Base-by-base conservation (phyloP, 2,329 filamentous ascomycete genomes). In the Endothia cerciana region DNA sequence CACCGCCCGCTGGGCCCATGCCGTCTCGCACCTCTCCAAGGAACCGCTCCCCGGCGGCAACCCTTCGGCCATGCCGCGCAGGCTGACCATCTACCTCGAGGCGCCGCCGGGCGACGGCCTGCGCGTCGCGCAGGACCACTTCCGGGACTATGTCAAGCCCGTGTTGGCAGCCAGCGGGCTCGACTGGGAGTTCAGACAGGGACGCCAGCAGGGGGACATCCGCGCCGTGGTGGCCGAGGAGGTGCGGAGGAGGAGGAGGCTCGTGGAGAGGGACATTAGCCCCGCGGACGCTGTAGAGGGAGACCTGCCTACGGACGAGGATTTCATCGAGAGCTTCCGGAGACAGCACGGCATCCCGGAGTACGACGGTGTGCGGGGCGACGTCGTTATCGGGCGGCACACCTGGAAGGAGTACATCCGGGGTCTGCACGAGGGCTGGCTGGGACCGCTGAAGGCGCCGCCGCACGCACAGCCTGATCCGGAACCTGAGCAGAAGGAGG, bases 371-470 rank as follows among this genome's bases (percentile, higher is more conserved):
- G 82, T 90, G 28, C 85, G 86, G 69, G 95, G 95, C 55, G 94
- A 98, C 75, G 84, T 99, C 61, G 88, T 98, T 22, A 87, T 99
- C 72, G 95, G 95, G 15, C 83, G 94, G 65, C 91, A 97, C 75
- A 90, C 94, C 11, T 99, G 95, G 95, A 99, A 97, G 80, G 95
- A 99, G 79, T 99, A 98, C 76, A 82, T 98, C 30, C 86, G 94
- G 66, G 95, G 95, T 56, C 75, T 98, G 70, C 95, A 99, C 76
- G 95, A 99, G 79, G 95, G 95, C 64, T 99, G 95, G 94, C 81
- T 99, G 30, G 94, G 95, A 0, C 93, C 95, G 8, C 80, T 97
- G 53, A 87, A 90, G 66, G 78, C 87, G 64, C 90, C 91, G 1
- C 73, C 75, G 36, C 75, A 79, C 63, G 75, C 68, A 60, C 72